These are phyloP conservation scores for Dovyalis caffra DNA, from an alignment of 345 rosid genomes.

Conservation along the genomic window DNA sequence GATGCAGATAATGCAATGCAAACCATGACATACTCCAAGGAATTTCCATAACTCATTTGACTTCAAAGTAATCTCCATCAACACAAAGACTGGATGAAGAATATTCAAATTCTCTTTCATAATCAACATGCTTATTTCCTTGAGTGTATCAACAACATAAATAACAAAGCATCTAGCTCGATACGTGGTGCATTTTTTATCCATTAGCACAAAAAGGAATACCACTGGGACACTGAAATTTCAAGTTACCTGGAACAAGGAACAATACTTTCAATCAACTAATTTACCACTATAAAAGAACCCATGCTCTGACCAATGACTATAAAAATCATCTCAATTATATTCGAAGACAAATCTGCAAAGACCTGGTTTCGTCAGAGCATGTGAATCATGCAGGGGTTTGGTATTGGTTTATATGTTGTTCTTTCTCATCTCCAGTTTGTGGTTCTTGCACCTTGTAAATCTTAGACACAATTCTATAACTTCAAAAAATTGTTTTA, in stretches of 20 bases:
- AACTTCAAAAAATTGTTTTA: neutral
- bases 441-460: neutral
- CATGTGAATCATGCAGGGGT: neutral
- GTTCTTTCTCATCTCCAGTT: neutral
- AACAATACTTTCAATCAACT: neutral
- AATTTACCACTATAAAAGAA: neutral
- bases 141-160: neutral
- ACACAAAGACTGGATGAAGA: neutral
- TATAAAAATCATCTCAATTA: neutral
- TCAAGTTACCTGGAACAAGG: neutral
- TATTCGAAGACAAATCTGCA: neutral
- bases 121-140: neutral
- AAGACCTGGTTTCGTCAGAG: neutral
- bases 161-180: neutral
- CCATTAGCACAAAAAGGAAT: neutral
- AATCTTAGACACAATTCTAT: neutral
- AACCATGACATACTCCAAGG: neutral
- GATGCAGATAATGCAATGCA: constrained; percentile 1
- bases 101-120: constrained; percentile 1
- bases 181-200: neutral
- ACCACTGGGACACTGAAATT: neutral
- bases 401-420: neutral
- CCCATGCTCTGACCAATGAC: neutral
- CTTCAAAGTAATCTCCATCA: neutral
- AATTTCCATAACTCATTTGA: neutral